phyloP scores from a whole-genome alignment of 2,329 filamentous ascomycete species.

The Xylariaceae sp. region DNA sequence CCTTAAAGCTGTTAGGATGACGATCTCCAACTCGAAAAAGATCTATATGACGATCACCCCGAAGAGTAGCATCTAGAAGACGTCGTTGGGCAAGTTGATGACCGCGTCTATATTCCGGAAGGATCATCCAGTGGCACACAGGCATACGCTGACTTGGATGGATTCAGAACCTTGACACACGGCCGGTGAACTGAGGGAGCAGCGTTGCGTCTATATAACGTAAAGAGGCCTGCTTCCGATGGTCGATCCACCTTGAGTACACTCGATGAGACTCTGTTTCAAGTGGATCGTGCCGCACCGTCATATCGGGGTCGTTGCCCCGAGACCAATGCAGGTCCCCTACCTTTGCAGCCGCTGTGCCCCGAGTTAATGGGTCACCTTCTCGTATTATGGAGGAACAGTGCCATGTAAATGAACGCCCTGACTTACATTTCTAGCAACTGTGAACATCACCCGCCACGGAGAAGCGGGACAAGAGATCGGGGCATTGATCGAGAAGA shows the following conservation, averaged over 20 bases:
- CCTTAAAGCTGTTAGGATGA: too few species aligned
- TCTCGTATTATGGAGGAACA: background rate
- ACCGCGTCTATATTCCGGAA: background rate
- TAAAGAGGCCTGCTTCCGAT: constrained; percentile 23
- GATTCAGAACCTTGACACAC: background rate
- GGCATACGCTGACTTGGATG: background rate
- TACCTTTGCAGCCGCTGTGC: constrained; percentile 9
- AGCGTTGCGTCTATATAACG: background rate
- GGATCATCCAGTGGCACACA: background rate
- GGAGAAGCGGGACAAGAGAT: background rate
- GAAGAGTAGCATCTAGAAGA: background rate
- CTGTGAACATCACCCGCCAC: background rate
- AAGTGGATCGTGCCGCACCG: constrained; percentile 17
- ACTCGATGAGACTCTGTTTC: constrained; percentile 24
- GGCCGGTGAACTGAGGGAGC: background rate
- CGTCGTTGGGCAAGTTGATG: background rate
- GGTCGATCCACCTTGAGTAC: constrained; percentile 7
- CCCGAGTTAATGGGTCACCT: constrained; percentile 8
- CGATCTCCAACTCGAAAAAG: too few species aligned
- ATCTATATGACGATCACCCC: background rate
- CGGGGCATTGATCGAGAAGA: background rate
- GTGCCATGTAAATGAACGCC: background rate
- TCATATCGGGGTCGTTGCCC: constrained; percentile 15
- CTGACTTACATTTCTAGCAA: background rate
- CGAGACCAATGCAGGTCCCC: constrained; percentile 15